A percentile compares a stretch with the other conserved stretches of the same genome.
phyloP scores from a whole-genome alignment of 2,329 filamentous ascomycete species.

The Grosmannia penicillata region DNA sequence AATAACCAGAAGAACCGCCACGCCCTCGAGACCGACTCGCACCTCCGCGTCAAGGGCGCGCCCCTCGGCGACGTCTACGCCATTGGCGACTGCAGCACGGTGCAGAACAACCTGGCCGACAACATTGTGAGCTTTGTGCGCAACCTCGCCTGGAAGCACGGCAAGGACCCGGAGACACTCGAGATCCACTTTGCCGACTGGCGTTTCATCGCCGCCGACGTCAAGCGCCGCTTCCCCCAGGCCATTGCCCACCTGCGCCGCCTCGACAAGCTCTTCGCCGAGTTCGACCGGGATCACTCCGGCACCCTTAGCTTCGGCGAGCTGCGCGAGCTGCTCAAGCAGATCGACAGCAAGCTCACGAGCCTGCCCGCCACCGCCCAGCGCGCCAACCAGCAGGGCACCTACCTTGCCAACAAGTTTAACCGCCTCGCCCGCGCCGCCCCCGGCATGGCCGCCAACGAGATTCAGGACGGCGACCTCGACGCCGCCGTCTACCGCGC shows the following conservation, averaged over 20 bases:
- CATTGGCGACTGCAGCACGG: conserved; percentile 88
- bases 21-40: conserved; percentile 86
- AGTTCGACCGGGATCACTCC: conserved; percentile 86
- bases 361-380: conserved; percentile 91
- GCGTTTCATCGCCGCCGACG: conserved; percentile 67
- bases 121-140: conserved; percentile 84
- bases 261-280: conserved; percentile 76
- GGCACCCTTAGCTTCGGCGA: conserved; percentile 92
- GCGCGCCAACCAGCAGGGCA: conserved; percentile 87
- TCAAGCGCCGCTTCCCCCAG: conserved; percentile 84
- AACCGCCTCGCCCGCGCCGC: conserved; percentile 74
- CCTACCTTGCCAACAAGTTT: conserved; percentile 85
- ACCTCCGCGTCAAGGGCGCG: conserved; percentile 76
- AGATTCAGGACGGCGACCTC: conserved; percentile 75
- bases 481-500: conserved; percentile 88
- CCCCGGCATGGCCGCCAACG: conserved; percentile 62
- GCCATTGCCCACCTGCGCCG: conserved; percentile 74
- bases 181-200: conserved; percentile 80
- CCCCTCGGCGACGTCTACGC: conserved; percentile 92
- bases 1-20: conserved; percentile 72
- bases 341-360: conserved; percentile 91
- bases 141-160: conserved; percentile 79
- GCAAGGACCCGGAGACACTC: conserved; percentile 77
- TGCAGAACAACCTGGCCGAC: conserved; percentile 93
- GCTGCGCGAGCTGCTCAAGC: conserved; percentile 69